Evolutionary conservation across 331 rosid species (phyloP).

Genomic region (Erythrophleum ivorense): DNA sequence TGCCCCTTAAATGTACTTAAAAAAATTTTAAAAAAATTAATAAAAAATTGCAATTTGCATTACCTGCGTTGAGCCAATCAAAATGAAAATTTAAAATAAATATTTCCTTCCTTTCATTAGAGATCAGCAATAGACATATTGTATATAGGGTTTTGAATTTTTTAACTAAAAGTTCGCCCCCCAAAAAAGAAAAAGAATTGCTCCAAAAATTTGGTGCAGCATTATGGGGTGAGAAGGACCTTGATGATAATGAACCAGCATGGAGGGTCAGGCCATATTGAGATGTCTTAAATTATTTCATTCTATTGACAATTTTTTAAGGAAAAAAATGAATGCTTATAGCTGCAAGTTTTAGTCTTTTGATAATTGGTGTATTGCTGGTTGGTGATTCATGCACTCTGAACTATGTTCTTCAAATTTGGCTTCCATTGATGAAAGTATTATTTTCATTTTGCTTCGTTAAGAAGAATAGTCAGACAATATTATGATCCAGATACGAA

Average conservation of each 20-base stretch:
- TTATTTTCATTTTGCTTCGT: neutral
- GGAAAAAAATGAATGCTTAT: neutral
- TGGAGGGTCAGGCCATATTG: constrained; percentile 40
- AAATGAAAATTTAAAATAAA: neutral
- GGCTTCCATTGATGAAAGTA: neutral
- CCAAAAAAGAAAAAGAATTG: neutral
- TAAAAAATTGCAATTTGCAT: no score
- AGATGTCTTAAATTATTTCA: constrained; percentile 37
- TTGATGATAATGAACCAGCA: constrained; percentile 35
- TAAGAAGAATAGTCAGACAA: neutral
- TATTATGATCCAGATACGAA: neutral
- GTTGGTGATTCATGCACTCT: neutral
- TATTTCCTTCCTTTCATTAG: neutral
- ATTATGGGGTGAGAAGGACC: constrained; percentile 29
- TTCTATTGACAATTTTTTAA: neutral
- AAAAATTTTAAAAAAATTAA: no score
- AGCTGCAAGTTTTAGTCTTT: neutral
- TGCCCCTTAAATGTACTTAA: no score
- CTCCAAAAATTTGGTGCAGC: constrained; percentile 7
- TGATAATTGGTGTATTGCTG: constrained; percentile 20
- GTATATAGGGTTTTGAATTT: neutral
- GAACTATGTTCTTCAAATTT: neutral
- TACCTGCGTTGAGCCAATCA: constrained; percentile 25
- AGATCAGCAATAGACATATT: neutral
- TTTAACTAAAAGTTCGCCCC: neutral